These are phyloP conservation scores for Vigna unguiculata DNA, from an alignment of 306 rosid genomes.

Conservation along the genomic window DNA sequence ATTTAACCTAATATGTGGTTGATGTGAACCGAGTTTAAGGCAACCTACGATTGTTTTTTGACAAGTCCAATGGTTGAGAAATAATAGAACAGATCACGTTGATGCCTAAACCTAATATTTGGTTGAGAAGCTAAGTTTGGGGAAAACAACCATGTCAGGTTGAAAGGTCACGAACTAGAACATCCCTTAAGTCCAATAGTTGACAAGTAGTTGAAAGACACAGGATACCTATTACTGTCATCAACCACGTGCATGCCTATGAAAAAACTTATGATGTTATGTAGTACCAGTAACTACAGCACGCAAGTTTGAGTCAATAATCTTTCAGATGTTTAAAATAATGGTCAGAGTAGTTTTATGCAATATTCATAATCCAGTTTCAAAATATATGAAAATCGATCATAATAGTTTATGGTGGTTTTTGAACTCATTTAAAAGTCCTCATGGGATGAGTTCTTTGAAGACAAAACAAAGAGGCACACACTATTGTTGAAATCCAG, in stretches of 20 bases:
- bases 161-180: no score
- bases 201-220: neutral
- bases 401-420: neutral
- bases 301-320: neutral
- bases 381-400: no score
- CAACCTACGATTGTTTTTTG: no score
- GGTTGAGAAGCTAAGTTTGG: neutral
- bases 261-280: neutral
- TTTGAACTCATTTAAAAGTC: neutral
- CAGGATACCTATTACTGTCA: no score
- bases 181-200: neutral
- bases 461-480: neutral
- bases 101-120: neutral
- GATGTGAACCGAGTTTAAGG: no score
- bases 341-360: neutral
- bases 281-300: neutral
- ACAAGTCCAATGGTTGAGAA: no score
- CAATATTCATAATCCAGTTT: neutral
- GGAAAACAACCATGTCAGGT: no score
- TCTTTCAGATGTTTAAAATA: neutral
- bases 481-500: neutral
- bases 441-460: neutral
- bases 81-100: no score
- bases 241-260: neutral
- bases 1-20: no score